Evolutionary conservation across 2,329 filamentous ascomycete species (phyloP).

Genomic region (Cladosporium sp.): DNA sequence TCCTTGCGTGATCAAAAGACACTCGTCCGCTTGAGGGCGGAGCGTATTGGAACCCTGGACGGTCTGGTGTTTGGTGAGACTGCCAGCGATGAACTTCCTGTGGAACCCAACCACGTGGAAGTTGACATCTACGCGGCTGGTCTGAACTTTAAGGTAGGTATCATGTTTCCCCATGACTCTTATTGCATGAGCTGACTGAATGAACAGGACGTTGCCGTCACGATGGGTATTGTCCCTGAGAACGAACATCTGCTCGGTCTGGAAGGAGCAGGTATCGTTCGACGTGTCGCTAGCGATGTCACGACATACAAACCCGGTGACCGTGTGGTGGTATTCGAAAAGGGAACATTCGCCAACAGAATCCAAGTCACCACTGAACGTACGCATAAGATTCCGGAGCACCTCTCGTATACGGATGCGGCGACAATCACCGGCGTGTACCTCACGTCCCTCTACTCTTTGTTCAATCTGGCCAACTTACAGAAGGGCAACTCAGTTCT

Average conservation of each 20-base stretch:
- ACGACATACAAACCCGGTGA: too few relatives aligned
- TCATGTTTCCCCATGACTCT: neutral
- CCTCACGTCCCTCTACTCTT: too few relatives aligned
- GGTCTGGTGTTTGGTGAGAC: neutral
- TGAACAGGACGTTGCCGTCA: slow-evolving; percentile 23
- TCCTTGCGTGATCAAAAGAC: neutral
- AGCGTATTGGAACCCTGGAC: neutral
- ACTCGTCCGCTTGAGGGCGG: neutral
- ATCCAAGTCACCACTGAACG: neutral
- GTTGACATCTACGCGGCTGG: neutral
- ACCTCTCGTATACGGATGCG: too few relatives aligned
- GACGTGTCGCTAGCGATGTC: too few relatives aligned
- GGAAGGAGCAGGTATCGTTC: too few relatives aligned
- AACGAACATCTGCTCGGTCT: neutral
- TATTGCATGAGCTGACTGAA: neutral
- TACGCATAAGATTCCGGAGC: neutral
- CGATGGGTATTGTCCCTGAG: slow-evolving; percentile 19
- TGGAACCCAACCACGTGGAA: too few relatives aligned
- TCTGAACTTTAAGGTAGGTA: neutral
- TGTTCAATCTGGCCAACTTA: too few relatives aligned
- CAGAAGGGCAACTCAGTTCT: slow-evolving; percentile 25
- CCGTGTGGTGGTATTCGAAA: neutral
- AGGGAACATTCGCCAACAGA: slow-evolving; percentile 24
- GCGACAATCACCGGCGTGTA: too few relatives aligned
- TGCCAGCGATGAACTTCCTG: neutral